These are phyloP conservation scores for Globisporangium cederbergense DNA, from an alignment of 352 stramenopile species.

Conservation along the genomic window DNA sequence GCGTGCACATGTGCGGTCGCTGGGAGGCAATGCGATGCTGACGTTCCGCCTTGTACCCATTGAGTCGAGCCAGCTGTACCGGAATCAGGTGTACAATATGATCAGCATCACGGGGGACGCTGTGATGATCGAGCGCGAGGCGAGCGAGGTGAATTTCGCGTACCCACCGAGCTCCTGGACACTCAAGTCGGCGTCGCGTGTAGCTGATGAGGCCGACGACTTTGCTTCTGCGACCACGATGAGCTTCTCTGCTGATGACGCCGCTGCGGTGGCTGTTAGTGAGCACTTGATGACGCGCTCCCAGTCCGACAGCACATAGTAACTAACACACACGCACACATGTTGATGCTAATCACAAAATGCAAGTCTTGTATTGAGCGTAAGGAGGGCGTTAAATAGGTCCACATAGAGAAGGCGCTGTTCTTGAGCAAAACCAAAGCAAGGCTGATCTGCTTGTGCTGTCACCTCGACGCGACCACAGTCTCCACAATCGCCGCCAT, in stretches of 20 bases:
- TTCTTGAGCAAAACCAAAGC: neutral
- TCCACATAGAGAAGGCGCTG: neutral
- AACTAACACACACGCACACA: neutral
- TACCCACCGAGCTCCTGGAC: conserved; percentile 29
- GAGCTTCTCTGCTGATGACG: conserved; percentile 12
- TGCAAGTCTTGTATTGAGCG: neutral
- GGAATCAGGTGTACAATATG: conserved; percentile 92
- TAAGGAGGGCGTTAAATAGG: conserved; percentile 1
- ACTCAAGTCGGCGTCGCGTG: conserved; percentile 25
- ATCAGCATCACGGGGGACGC: conserved; percentile 88
- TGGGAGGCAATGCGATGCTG: conserved; percentile 85
- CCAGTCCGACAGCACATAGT: neutral
- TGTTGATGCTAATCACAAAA: neutral
- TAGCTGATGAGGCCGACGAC: conserved; percentile 15
- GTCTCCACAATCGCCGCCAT: conserved; percentile 36
- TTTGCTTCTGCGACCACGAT: neutral
- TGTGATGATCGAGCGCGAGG: conserved; percentile 73
- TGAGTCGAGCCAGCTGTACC: conserved; percentile 84
- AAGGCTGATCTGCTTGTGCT: neutral
- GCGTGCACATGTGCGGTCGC: conserved; percentile 74
- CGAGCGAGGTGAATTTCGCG: conserved; percentile 26
- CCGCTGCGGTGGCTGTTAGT: neutral
- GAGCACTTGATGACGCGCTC: neutral
- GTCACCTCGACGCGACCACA: conserved; percentile 17
- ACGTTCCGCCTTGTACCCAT: conserved; percentile 85